These are phyloP conservation scores for Micractinium conductrix DNA, from an alignment of 139 green algal genomes.

Conservation along the genomic window DNA sequence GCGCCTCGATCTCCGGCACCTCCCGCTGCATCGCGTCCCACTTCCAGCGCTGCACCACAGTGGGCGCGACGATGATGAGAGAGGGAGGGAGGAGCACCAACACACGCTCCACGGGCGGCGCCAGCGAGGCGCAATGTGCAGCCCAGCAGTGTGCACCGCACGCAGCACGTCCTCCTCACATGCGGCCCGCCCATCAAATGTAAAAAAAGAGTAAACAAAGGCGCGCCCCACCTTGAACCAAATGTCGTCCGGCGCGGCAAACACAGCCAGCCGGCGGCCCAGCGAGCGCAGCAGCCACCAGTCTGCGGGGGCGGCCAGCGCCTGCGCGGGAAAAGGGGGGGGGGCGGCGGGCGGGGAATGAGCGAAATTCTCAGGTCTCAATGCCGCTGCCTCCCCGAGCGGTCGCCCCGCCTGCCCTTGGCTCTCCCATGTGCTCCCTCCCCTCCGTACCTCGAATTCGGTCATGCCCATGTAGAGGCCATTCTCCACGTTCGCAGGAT, in stretches of 20 bases:
- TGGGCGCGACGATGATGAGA: not conserved
- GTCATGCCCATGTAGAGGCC: conserved; percentile 21
- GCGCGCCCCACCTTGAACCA: conserved; percentile 21
- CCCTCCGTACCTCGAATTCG: conserved; percentile 23
- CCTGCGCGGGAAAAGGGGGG: too few species aligned
- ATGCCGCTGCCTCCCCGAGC: too few species aligned
- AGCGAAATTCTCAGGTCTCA: too few species aligned
- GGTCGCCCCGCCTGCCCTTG: too few species aligned
- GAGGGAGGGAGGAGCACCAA: not conserved
- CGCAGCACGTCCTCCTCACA: not conserved
- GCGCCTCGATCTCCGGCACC: conserved; percentile 10
- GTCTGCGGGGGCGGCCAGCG: conserved; percentile 13
- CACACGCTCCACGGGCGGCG: not conserved
- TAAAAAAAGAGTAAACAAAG: too few species aligned
- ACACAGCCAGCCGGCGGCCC: conserved; percentile 1
- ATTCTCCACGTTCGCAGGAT: too few species aligned
- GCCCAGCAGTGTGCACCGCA: not conserved
- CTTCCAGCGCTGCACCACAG: conserved; percentile 9
- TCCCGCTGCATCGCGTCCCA: conserved; percentile 14
- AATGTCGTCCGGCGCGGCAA: not conserved
- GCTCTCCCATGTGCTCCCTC: too few species aligned
- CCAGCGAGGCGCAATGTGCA: not conserved
- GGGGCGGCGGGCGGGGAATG: too few species aligned
- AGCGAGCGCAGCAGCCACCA: conserved; percentile 29
- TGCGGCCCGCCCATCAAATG: too few species aligned